Conservation (phyloP, 2,329 filamentous ascomycete genomes). For the Neopestalotiopsis sp. region DNA sequence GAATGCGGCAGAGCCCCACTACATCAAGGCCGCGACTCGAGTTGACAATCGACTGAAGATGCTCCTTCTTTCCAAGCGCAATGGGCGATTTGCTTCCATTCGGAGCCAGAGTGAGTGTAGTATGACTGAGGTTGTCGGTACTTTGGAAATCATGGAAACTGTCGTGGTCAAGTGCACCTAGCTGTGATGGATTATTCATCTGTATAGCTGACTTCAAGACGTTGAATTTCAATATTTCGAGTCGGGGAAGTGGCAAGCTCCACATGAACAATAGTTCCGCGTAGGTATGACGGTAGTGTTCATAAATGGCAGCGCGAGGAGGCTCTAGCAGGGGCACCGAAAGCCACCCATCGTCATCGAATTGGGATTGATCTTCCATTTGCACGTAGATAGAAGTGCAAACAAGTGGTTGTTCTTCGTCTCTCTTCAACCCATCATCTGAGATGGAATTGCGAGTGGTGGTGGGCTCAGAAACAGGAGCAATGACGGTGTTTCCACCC, state of each 20-base stretch:
- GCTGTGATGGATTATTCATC: constrained; percentile 30
- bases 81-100: constrained; percentile 55
- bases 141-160: constrained; percentile 45
- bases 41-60: constrained; percentile 54
- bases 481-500: constrained; percentile 52
- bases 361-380: constrained; percentile 67
- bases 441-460: constrained; percentile 58
- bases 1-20: constrained; percentile 66
- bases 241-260: constrained; percentile 64
- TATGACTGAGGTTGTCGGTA: constrained; percentile 38
- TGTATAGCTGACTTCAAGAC: constrained; percentile 57
- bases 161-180: constrained; percentile 30
- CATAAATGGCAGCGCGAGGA: constrained; percentile 53
- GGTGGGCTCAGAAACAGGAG: constrained; percentile 48
- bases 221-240: constrained; percentile 75
- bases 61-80: constrained; percentile 61
- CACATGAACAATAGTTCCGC: constrained; percentile 74
- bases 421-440: constrained; percentile 57
- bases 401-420: constrained; percentile 53
- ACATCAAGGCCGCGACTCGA: constrained; percentile 66
- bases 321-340: constrained; percentile 63
- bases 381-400: constrained; percentile 58
- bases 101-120: constrained; percentile 39
- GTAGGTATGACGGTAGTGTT: constrained; percentile 69
- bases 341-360: constrained; percentile 73